Base-by-base conservation (phyloP, 208 protist species). In the Angomonas deanei region DNA sequence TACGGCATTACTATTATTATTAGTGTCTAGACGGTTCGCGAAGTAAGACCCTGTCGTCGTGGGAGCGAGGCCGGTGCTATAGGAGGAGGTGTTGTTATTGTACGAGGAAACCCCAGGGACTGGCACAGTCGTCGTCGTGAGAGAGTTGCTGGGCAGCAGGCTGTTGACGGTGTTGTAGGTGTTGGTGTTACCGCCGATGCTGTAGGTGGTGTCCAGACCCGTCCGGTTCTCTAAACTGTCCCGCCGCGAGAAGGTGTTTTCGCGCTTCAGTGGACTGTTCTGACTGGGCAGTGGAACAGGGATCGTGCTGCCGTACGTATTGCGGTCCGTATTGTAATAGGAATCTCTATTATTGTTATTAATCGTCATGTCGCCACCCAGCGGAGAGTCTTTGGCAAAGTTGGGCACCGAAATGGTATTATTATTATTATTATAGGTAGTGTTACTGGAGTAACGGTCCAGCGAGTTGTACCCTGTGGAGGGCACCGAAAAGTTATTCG, bases 41-140 rank as follows among this genome's bases (percentile, higher is more conserved):
- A 53, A 53, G 47, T 53, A 53, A 26, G 47, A 53, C 10, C 47
- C 47, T 53, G 47, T 17, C 47, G n/a, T 17, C 23, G 47, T 17
- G 8, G 5, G 5, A 5, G 8, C 13, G 23, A 26, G 23, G n/a
- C 10, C n/a, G 5, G 13, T 53, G 10, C n/a, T 5, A 53, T 13
- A 6, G 11, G 47, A 21, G n/a, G 47, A 28, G 23, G n/a, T 53
- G 47, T 15, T 53, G 47, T 28, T 53, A n/a, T 27, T 27, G 47
- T 27, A 15, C 5, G 47, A 26, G 19, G 47, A 26, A n/a, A 26
- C n/a, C 10, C n/a, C 19, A 26, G 5, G 23, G 47, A 13, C 23
- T 5, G n/a, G 5, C 5, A 11, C 19, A 26, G n/a, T 53, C 8
- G 47, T 53, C 8, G n/a, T 26, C 13, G 5, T 6, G 19, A 53